Evolutionary conservation across 495 filamentous ascomycete genomes (phyloP).

Genomic region (Immersiella caudata): DNA sequence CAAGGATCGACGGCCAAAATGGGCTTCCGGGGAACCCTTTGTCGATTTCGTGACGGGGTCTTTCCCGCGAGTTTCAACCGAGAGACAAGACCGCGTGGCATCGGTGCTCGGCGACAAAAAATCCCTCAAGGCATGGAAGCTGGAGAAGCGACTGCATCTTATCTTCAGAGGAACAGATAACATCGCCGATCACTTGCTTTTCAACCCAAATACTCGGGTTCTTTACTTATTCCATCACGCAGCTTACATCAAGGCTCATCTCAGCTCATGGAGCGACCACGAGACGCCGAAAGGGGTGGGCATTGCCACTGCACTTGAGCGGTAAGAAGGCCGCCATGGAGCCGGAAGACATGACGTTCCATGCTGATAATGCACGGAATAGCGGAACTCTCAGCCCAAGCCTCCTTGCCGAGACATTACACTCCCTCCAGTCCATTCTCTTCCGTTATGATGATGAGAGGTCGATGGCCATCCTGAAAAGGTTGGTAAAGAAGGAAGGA

Average conservation of each 20-base stretch:
- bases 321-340: not conserved
- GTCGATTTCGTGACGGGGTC: conserved; percentile 7
- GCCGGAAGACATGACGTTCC: no score
- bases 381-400: no score
- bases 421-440: conserved; percentile 6
- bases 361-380: no score
- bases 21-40: conserved; percentile 3
- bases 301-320: not conserved
- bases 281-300: not conserved
- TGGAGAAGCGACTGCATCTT: not conserved
- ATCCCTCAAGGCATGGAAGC: conserved; percentile 16
- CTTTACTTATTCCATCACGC: conserved; percentile 8
- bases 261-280: not conserved
- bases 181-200: not conserved
- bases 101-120: not conserved
- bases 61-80: not conserved
- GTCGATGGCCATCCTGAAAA: conserved; percentile 1
- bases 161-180: conserved; percentile 11
- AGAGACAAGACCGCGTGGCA: not conserved
- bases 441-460: conserved; percentile 6
- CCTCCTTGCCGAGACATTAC: no score
- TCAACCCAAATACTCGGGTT: conserved; percentile 1
- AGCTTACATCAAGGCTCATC: conserved; percentile 9
- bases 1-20: not conserved
- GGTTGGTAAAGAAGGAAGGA: conserved; percentile 3